Percentiles rank a stretch among this genome's conserved stretches.
These are phyloP conservation scores for Selenicereus undatus DNA, from an alignment of 148 eudicot species.

Conservation along the genomic window DNA sequence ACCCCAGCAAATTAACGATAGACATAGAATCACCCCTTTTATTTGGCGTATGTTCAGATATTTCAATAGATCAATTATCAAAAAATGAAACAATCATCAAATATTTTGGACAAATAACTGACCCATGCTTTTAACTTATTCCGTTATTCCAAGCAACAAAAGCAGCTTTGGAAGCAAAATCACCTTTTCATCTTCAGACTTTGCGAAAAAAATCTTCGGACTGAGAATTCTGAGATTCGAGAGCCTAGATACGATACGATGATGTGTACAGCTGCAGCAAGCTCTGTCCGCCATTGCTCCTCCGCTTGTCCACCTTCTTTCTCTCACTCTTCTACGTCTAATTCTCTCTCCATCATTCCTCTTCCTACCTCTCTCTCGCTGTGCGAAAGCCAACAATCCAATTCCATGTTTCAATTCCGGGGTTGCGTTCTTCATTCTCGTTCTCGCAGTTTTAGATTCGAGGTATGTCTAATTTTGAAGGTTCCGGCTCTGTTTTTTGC, in stretches of 20 bases:
- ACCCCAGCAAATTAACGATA: neutral
- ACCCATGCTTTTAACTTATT: neutral
- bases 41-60: neutral
- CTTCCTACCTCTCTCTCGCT: neutral
- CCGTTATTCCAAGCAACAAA: neutral
- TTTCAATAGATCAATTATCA: neutral
- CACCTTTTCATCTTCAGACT: neutral
- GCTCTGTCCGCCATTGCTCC: neutral
- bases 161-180: no score
- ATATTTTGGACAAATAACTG: neutral
- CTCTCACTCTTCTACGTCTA: neutral
- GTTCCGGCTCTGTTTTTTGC: neutral
- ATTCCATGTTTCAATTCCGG: neutral
- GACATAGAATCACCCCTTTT: neutral
- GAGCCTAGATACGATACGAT: neutral
- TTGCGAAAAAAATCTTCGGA: neutral
- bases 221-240: neutral
- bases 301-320: neutral
- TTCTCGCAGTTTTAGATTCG: neutral
- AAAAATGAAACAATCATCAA: no score
- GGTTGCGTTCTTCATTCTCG: neutral
- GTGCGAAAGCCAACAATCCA: neutral
- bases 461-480: neutral
- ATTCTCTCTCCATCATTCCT: neutral
- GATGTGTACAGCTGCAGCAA: neutral